phyloP scores from a whole-genome alignment of 208 protist genomes.

The Acanthamoeba castellanii region DNA sequence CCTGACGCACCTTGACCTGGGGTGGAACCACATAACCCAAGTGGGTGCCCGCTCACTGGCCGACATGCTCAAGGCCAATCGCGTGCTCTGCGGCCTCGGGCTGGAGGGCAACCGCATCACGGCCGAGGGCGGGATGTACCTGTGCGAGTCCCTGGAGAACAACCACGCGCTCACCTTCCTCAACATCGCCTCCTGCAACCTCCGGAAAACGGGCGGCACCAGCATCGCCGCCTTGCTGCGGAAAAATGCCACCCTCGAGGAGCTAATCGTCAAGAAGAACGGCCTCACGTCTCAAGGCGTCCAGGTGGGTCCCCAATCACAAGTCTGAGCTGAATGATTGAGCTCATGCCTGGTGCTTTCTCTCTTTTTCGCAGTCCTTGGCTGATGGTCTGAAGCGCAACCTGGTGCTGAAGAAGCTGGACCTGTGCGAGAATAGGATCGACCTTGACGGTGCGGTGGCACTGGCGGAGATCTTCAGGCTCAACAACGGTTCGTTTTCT shows the following conservation, averaged over 20 bases:
- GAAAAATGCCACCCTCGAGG: conserved; percentile 91
- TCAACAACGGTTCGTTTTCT: conserved; percentile 29
- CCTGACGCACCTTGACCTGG: conserved; percentile 37
- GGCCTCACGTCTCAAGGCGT: conserved; percentile 91
- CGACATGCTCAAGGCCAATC: conserved; percentile 90
- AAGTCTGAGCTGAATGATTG: conserved; percentile 3
- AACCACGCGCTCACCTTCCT: conserved; percentile 95
- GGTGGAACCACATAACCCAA: conserved; percentile 71
- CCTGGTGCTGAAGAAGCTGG: conserved; percentile 36
- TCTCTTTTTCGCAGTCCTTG: conserved; percentile 68
- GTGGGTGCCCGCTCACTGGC: conserved; percentile 85
- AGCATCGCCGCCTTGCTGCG: conserved; percentile 91
- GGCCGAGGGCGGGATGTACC: conserved; percentile 88
- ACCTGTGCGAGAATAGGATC: conserved; percentile 63
- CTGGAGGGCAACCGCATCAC: conserved; percentile 95
- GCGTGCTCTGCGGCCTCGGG: conserved; percentile 91
- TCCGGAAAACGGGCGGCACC: conserved; percentile 91
- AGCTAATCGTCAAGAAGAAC: conserved; percentile 93
- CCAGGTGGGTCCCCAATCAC: conserved; percentile 75
- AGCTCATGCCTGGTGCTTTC: neutral
- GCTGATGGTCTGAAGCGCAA: conserved; percentile 85
- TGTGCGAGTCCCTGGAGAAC: conserved; percentile 91
- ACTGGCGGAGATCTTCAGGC: neutral
- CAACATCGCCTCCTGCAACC: conserved; percentile 90
- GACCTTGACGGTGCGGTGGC: conserved; percentile 8